Evolutionary conservation across 2,329 filamentous ascomycete species (phyloP).

Genomic region (Xylariomycetidae sp.): DNA sequence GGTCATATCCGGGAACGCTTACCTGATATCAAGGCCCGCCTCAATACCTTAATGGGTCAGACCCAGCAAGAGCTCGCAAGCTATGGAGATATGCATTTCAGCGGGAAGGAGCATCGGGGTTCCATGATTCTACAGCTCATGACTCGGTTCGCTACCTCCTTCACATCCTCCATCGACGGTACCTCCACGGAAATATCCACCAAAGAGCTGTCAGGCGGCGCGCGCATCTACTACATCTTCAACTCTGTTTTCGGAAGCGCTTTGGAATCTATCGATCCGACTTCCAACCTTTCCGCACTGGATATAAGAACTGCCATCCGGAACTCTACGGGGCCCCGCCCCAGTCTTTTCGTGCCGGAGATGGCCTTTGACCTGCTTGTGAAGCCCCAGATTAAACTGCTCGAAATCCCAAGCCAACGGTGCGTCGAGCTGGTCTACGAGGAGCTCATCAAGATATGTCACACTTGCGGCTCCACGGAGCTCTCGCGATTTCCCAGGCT

Average conservation of each 20-base stretch:
- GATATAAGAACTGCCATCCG: conserved; percentile 97
- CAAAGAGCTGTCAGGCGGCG: conserved; percentile 92
- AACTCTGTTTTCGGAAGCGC: conserved; percentile 98
- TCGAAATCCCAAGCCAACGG: conserved; percentile 90
- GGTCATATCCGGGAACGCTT: conserved; percentile 89
- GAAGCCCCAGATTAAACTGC: conserved; percentile 95
- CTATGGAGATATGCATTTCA: conserved; percentile 97
- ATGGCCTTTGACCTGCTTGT: conserved; percentile 96
- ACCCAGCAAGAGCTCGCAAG: conserved; percentile 97
- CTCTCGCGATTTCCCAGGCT: conserved; percentile 86
- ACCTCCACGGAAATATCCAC: conserved; percentile 98
- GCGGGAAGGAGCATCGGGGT: conserved; percentile 91
- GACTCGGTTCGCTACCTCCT: conserved; percentile 96
- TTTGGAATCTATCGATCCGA: conserved; percentile 92
- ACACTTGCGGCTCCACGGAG: conserved; percentile 95
- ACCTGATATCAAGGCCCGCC: conserved; percentile 94
- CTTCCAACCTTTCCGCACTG: conserved; percentile 85
- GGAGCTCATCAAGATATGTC: conserved; percentile 98
- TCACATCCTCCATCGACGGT: conserved; percentile 97
- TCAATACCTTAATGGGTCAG: conserved; percentile 99
- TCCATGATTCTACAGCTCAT: conserved; percentile 94
- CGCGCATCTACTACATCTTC: conserved; percentile 97
- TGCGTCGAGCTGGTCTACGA: conserved; percentile 98
- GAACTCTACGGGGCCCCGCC: conserved; percentile 93
- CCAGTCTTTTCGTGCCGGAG: conserved; percentile 94